These are phyloP conservation scores for Phialocephala subalpina DNA, from an alignment of 2,329 filamentous ascomycete species.

Conservation along the genomic window DNA sequence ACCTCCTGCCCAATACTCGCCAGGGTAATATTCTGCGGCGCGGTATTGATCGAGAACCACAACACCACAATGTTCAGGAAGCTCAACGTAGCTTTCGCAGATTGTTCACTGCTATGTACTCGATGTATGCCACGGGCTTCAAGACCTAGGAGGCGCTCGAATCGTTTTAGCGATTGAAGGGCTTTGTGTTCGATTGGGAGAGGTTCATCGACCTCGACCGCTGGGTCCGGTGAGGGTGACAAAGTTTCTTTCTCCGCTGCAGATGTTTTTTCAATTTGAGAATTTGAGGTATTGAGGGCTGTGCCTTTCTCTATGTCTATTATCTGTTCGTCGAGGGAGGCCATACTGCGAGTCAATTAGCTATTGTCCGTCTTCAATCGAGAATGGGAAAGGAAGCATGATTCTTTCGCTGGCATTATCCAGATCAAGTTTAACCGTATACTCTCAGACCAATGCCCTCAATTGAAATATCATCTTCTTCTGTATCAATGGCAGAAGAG, in stretches of 20 bases:
- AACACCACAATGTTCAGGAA: constrained; percentile 51
- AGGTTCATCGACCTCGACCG: constrained; percentile 26
- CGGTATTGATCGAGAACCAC: constrained; percentile 70
- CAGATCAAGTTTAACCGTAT: constrained; percentile 97
- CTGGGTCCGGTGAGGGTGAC: constrained; percentile 24
- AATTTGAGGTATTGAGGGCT: constrained; percentile 6
- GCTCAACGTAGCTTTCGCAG: constrained; percentile 43
- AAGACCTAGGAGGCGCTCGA: constrained; percentile 38
- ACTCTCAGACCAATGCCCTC: constrained; percentile 70
- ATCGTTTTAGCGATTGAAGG: constrained; percentile 29
- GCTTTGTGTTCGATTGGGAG: constrained; percentile 24
- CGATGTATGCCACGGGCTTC: constrained; percentile 68
- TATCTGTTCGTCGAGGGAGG: constrained; percentile 27
- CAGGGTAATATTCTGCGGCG: constrained; percentile 70
- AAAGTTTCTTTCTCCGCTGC: constrained; percentile 4
- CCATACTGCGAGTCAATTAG: constrained; percentile 32
- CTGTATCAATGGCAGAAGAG: constrained; percentile 14
- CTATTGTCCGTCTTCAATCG: constrained; percentile 24
- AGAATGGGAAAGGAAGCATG: constrained; percentile 62
- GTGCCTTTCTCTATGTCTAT: constrained; percentile 35
- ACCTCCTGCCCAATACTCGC: constrained; percentile 68
- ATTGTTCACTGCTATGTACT: constrained; percentile 61
- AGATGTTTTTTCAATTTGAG: constrained; percentile 8
- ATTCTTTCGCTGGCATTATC: constrained; percentile 99
- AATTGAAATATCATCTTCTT: constrained; percentile 23